A percentile compares a stretch with the other conserved stretches of the same genome.
Evolutionary conservation across 2,329 filamentous ascomycete genomes (phyloP).

Genomic region (Botrytis squamosa): DNA sequence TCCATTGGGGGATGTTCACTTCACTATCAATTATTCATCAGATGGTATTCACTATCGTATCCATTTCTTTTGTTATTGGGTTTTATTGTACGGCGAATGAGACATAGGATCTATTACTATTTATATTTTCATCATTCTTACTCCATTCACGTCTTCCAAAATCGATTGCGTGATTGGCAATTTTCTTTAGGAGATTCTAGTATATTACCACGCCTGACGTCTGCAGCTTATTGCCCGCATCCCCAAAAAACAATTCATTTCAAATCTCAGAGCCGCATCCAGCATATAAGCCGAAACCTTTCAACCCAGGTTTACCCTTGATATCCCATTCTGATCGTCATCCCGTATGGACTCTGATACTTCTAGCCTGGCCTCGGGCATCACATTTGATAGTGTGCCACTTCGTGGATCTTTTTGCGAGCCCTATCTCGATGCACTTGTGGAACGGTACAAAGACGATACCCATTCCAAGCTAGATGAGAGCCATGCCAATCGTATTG

Average conservation of each 20-base stretch:
- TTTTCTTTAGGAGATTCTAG: no score
- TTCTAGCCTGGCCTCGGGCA: no score
- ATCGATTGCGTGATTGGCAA: not conserved
- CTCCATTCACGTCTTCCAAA: not conserved
- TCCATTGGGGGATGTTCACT: not conserved
- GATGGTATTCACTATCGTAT: no score
- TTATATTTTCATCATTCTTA: not conserved
- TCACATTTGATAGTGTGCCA: not conserved
- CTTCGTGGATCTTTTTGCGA: not conserved
- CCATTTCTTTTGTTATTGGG: no score
- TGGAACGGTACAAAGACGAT: not conserved
- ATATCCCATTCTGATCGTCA: not conserved
- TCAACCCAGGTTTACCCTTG: not conserved
- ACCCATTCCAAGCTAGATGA: not conserved
- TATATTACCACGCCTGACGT: no score
- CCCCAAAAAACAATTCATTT: not conserved
- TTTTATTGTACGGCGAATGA: not conserved
- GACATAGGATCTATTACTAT: not conserved
- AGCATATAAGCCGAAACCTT: not conserved
- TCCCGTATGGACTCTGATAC: no score
- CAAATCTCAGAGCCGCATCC: not conserved
- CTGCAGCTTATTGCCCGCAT: not conserved
- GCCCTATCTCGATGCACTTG: not conserved
- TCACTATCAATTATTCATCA: not conserved
- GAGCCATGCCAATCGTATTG: not conserved